phyloP scores from a whole-genome alignment of 1,284 basidiomycete genomes.

The Ceratobasidium sp. region DNA sequence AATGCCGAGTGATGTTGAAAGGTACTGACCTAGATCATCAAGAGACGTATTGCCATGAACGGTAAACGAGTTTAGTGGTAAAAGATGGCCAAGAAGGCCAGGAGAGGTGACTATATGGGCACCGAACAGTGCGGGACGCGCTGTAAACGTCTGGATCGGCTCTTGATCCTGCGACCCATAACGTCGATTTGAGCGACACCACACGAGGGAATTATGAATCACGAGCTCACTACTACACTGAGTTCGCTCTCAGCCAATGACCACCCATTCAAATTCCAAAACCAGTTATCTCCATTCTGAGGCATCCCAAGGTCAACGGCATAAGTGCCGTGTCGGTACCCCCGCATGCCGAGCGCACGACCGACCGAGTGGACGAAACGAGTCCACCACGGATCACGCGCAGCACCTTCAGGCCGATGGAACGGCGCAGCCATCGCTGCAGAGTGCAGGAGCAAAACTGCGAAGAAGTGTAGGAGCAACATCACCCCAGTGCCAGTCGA shows the following conservation, averaged over 20 bases:
- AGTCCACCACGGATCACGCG: conserved; percentile 23
- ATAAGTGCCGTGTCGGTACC: conserved; percentile 17
- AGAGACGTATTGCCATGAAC: conserved; percentile 30
- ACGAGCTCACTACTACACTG: conserved; percentile 47
- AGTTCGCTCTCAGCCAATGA: conserved; percentile 48
- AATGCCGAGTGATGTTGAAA: not conserved
- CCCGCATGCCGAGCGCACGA: conserved; percentile 20
- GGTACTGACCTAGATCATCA: conserved; percentile 3
- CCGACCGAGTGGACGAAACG: conserved; percentile 1
- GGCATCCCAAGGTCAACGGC: conserved; percentile 31
- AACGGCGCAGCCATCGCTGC: conserved; percentile 3
- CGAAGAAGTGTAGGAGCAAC: conserved; percentile 8
- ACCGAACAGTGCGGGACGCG: conserved; percentile 50
- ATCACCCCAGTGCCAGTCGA: conserved; percentile 15
- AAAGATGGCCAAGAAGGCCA: conserved; percentile 46
- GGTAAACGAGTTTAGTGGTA: conserved; percentile 47
- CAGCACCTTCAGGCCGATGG: not conserved
- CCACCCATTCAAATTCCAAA: conserved; percentile 41
- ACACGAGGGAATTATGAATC: not conserved
- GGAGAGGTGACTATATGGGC: conserved; percentile 48
- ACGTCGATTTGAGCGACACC: not conserved
- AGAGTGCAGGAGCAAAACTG: conserved; percentile 8
- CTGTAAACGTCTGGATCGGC: conserved; percentile 44
- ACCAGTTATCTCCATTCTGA: conserved; percentile 28
- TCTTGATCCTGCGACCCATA: conserved; percentile 38